Percentiles rank a stretch among this genome's conserved stretches.
Conservation (phyloP, 371 early-diverging fungal species). For the Rhizopus arrhizus region DNA sequence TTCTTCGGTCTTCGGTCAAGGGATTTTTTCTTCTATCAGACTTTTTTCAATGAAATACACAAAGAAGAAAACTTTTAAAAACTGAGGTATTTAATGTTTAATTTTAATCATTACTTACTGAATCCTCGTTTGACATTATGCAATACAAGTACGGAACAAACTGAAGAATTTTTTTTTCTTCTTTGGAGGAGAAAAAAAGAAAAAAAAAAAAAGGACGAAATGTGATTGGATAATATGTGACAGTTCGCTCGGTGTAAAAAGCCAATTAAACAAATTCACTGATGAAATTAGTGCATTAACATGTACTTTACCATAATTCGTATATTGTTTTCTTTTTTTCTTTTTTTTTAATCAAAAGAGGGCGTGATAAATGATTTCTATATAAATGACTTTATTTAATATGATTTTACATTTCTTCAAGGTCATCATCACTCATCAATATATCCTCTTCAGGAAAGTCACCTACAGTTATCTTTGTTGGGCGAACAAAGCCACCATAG, state of each 20-base stretch:
- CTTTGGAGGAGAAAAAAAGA: neutral
- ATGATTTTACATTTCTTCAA: constrained; percentile 57
- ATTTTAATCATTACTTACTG: neutral
- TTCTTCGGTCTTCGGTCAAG: neutral
- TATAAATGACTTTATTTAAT: neutral
- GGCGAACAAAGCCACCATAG: constrained; percentile 88
- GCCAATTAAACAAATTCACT: neutral
- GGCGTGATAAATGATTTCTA: neutral
- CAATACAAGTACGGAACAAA: neutral
- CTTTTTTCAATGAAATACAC: neutral
- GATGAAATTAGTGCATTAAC: too few relatives aligned
- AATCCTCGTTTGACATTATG: constrained; percentile 6
- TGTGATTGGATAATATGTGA: constrained; percentile 4
- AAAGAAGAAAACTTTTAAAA: neutral
- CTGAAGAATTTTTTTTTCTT: constrained; percentile 1
- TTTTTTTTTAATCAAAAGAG: neutral
- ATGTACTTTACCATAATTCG: too few relatives aligned
- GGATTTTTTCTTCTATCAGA: neutral
- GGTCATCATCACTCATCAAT: constrained; percentile 46
- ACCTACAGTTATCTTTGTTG: constrained; percentile 82
- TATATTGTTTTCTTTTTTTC: neutral
- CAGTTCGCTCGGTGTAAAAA: neutral
- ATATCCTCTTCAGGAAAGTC: constrained; percentile 81
- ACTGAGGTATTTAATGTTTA: too few relatives aligned
- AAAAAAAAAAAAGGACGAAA: constrained; percentile 2